A percentile compares a stretch with the other conserved stretches of the same genome.
Conservation (phyloP, 805 yeast genomes). For the Candida nitratophila region DNA sequence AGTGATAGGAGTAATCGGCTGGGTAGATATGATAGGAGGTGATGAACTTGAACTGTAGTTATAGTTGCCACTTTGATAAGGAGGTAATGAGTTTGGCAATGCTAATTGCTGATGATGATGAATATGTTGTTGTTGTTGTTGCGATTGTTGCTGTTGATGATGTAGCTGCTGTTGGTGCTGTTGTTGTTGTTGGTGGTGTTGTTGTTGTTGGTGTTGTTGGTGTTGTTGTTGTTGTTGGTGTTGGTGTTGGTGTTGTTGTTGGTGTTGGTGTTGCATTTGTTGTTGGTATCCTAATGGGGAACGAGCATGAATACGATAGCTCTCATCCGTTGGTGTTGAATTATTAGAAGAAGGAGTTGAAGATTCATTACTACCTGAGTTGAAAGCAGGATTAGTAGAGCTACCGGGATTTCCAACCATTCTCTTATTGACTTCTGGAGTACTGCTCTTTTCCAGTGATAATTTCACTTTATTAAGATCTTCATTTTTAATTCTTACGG, state of each 20-base stretch:
- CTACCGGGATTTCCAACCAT: no score
- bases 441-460: neutral
- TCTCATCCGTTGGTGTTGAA: neutral
- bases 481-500: constrained; percentile 19
- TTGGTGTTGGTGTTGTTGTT: neutral
- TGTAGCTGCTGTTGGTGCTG: constrained; percentile 1
- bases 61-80: neutral
- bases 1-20: constrained; percentile 8
- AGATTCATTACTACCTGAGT: neutral
- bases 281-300: neutral
- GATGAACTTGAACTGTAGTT: neutral
- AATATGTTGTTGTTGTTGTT: neutral
- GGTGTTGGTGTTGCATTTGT: constrained; percentile 1
- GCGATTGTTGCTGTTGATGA: neutral
- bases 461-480: constrained; percentile 5
- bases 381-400: neutral
- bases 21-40: neutral
- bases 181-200: neutral
- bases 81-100: neutral
- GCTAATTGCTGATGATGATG: neutral
- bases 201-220: neutral
- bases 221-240: neutral
- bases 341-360: constrained; percentile 1
- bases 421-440: neutral
- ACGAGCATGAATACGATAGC: neutral